Evolutionary conservation across 345 rosid genomes (phyloP), one percentile per base, ranked within the genome.

Genomic region (Salix brachista): DNA sequence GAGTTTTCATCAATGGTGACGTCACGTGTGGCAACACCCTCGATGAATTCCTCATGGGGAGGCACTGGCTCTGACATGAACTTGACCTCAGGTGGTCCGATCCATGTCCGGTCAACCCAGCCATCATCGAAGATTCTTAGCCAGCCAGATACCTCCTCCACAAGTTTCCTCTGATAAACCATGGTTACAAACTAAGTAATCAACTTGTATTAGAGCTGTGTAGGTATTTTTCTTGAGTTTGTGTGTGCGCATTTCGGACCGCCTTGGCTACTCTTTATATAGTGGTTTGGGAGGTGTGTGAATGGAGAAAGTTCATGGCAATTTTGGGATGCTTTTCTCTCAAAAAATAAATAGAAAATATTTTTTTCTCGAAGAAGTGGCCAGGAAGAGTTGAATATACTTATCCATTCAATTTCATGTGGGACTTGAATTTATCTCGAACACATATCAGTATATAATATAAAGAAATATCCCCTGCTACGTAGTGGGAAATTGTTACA

Each of bases 121-220:
- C 91, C 96, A 34, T 89, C 96, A 2, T 84, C 83, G 37, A 82
- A 87, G 73, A 85, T 73, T 37, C 85, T 69, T 8, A 91, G 88
- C 96, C 93, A 91, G 18, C 96, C 91, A 42, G 96, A 88, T 9
- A 91, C 96, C 52, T 89, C 89, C 0, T 87, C 86, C 8, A 88
- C 85, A 16, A 86, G 18, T 44, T 34, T 80, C 77, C 64, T 86
- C 18, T 82, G 77, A 2, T 19, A 16, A 3, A 30, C 82, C 94
- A 90, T 88, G 30, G 30, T 42, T 42, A 9, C 60, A 8, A 37
- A n/a, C 56, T 7, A 17, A 10, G 11, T 0, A 41, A 41, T 41
- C 14, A 41, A 13, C 23, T 0, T 25, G 9, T 13, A 25, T 5
- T 64, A 64, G 12, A 0, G 36, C 19, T 64, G 16, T 5, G 36